These are phyloP conservation scores for Microdochium paspali DNA, from an alignment of 2,329 filamentous ascomycete genomes.

Conservation along the genomic window DNA sequence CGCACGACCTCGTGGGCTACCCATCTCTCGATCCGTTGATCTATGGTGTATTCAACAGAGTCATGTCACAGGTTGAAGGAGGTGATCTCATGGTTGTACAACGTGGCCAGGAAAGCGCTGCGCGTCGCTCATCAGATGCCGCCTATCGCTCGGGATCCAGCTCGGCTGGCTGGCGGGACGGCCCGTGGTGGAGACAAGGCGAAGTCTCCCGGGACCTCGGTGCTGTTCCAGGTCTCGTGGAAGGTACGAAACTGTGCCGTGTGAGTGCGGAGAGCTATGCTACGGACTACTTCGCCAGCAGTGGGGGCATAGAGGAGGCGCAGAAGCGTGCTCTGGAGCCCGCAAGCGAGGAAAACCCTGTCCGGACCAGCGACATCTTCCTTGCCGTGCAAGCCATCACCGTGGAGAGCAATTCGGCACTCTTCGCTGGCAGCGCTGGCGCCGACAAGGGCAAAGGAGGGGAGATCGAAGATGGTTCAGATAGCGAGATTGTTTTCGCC, in stretches of 20 bases:
- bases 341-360: conserved; percentile 76
- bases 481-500: conserved; percentile 63
- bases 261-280: conserved; percentile 85
- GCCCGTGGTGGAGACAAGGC: conserved; percentile 86
- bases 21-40: conserved; percentile 90
- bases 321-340: conserved; percentile 71
- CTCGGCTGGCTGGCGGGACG: conserved; percentile 74
- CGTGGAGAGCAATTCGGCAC: conserved; percentile 50
- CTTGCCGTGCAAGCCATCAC: conserved; percentile 84
- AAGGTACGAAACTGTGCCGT: conserved; percentile 84
- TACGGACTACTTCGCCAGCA: conserved; percentile 68
- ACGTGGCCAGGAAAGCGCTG: conserved; percentile 76
- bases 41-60: conserved; percentile 81
- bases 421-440: conserved; percentile 55
- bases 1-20: conserved; percentile 90
- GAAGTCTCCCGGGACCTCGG: conserved; percentile 66
- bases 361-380: conserved; percentile 90
- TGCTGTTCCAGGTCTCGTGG: conserved; percentile 67
- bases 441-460: conserved; percentile 48
- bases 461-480: conserved; percentile 38
- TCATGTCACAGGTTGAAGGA: conserved; percentile 98
- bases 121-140: conserved; percentile 53
- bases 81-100: conserved; percentile 92
- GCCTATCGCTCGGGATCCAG: conserved; percentile 42
- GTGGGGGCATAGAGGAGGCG: conserved; percentile 72